Base-by-base conservation (phyloP, 306 rosid species). In the Ormosia semicastrata region DNA sequence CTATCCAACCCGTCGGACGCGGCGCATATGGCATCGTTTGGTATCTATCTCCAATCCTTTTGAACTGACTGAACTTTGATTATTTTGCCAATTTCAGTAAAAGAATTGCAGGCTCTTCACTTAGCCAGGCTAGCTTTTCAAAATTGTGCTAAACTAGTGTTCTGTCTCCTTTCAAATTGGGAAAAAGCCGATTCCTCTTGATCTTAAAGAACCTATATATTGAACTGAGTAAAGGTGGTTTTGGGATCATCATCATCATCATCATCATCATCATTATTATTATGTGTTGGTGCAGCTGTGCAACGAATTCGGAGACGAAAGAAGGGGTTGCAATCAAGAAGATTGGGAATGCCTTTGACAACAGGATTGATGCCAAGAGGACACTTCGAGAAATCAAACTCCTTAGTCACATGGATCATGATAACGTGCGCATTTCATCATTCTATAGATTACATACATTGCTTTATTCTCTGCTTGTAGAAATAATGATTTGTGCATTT, bases 1-100 rank as follows among this genome's bases (percentile, higher is more conserved):
- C 99, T 15, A 85, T 95, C 1, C 89, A 89, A 40, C 99, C 99
- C 39, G 96, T 95, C 41, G 98, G 99, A 29, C 96, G 99, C 56
- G 99, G 99, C 53, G 96, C 99, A 4, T 93, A 93, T 84, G 99
- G 97, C 86, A 87, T 93, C 90, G 98, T 95, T 74, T 95, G 99
- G 99, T 95, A 70, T 39, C n/a, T 15, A 64, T 59, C 57, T 2
- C 33, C 8, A 4, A 4, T 3, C 34, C 46, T 7, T 4, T 3
- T 43, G 4, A 11, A 1, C n/a, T 9, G 15, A 13, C 4, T 49
- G 9, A 44, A 0, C 50, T 12, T 52, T 5, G 57, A 8, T 24
- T 24, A 24, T 8, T 57, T 57, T 57, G 56, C 6, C 17, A 57
- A 9, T 47, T 10, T 49, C 13, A 24, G 24, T 24, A 24, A 24